Evolutionary conservation across 164 flowering plant species (phyloP).

Genomic region (Vitis amurensis): DNA sequence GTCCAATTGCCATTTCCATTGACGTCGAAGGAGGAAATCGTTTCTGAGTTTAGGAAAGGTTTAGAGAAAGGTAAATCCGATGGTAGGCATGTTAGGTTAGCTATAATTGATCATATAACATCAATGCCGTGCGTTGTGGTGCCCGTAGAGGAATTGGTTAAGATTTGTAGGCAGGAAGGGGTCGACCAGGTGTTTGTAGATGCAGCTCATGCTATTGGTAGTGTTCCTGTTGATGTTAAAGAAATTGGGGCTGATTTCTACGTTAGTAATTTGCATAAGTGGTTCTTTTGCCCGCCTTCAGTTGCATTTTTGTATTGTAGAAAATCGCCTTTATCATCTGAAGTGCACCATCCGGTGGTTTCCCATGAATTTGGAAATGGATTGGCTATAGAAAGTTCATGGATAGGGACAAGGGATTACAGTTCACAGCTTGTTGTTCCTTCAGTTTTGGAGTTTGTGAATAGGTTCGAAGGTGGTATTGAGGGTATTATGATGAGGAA

Average conservation of each 20-base stretch:
- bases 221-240: constrained; percentile 62
- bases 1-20: constrained; percentile 69
- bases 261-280: constrained; percentile 86
- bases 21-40: constrained; percentile 45
- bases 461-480: constrained; percentile 83
- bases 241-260: constrained; percentile 93
- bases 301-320: constrained; percentile 77
- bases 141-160: constrained; percentile 63
- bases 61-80: constrained; percentile 50
- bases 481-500: constrained; percentile 80
- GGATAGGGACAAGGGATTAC: constrained; percentile 96
- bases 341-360: constrained; percentile 90
- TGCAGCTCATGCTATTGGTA: constrained; percentile 88
- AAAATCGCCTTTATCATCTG: constrained; percentile 25
- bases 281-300: constrained; percentile 95
- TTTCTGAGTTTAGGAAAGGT: constrained; percentile 56
- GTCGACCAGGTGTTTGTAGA: constrained; percentile 71
- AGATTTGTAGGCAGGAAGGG: constrained; percentile 68
- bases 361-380: constrained; percentile 93
- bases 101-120: constrained; percentile 85
- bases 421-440: constrained; percentile 88
- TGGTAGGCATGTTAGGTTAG: constrained; percentile 69
- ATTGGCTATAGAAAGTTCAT: constrained; percentile 77
- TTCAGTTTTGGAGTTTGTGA: constrained; percentile 64
- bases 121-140: constrained; percentile 79